Evolutionary conservation across 495 filamentous ascomycete genomes (phyloP), one percentile per base, ranked within the genome.

Genomic region (Hyaloscypha variabilis): DNA sequence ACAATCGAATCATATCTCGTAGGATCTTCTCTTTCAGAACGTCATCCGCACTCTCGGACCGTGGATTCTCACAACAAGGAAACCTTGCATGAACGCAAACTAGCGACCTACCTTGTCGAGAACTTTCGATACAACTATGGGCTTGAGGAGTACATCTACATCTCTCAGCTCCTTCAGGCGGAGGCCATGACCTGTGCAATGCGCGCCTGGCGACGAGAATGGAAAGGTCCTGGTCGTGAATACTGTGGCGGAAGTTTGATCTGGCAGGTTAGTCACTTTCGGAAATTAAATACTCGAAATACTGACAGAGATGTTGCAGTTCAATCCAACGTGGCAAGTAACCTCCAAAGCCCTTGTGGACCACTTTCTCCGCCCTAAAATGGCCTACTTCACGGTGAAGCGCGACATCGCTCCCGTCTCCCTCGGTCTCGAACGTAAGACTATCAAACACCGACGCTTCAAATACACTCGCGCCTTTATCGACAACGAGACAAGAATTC

Each of bases 181-280:
- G 58, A 60, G 21, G 58, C 58, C 10, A n/a, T n/a, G 10, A 8
- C 5, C 13, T 60, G 50, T 23, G 58, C 58, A 4, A 23, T 5
- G 23, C 23, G 6, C 3, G 31, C 8, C 31, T 60, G 58, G 58
- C 10, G 23, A 49, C 31, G 58, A 13, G 8, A 24, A 8, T 60
- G 6, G 2, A 13, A n/a, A 21, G 58, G 58, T 3, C 10, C 10
- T 11, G 36, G 26, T 1, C 11, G 50, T 2, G 58, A 60, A 36
- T 19, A 24, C 8, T 60, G 58, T 23, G 58, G n/a, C 23, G 58
- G 58, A 23, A 21, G 10, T 19, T 2, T 60, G 4, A 36, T 60
- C 8, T 60, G 58, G 58, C 58, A 60, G 51, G 51, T 54, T 24
- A 24, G 51, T 54, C 1, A 46, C 39, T 17, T 10, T 19, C 17